phyloP scores from a whole-genome alignment of 768 basidiomycete genomes.

The Austroboletus festivus region DNA sequence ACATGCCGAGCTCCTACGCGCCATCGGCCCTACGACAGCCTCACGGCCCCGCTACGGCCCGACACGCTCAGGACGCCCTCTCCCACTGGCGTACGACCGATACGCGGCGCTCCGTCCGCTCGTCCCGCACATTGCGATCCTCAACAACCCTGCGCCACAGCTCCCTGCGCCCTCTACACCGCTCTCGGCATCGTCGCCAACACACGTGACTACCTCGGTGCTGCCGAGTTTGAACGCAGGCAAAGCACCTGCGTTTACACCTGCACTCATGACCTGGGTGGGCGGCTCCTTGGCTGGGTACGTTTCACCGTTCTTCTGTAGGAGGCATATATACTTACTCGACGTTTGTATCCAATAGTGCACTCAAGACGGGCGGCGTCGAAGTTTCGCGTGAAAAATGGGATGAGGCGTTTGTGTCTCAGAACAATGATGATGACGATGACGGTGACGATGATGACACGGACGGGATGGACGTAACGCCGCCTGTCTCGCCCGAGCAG shows the following conservation, averaged over 20 bases:
- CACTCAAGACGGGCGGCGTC: conserved; percentile 81
- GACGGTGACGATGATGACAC: conserved; percentile 47
- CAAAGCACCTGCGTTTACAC: conserved; percentile 83
- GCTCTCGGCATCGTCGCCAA: conserved; percentile 20
- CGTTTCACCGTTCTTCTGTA: conserved; percentile 33
- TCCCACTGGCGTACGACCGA: conserved; percentile 61
- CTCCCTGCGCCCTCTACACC: conserved; percentile 1
- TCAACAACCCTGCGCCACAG: conserved; percentile 78
- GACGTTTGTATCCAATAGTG: conserved; percentile 41
- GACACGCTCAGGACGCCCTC: conserved; percentile 36
- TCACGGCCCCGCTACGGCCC: conserved; percentile 32
- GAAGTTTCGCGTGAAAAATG: conserved; percentile 83
- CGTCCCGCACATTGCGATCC: conserved; percentile 67
- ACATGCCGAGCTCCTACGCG: conserved; percentile 70
- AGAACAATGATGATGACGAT: conserved; percentile 34
- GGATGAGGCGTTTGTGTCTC: conserved; percentile 61
- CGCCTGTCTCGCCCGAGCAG: conserved; percentile 23
- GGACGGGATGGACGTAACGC: conserved; percentile 26
- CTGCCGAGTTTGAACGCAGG: conserved; percentile 66
- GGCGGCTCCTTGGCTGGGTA: conserved; percentile 92
- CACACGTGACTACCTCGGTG: conserved; percentile 40
- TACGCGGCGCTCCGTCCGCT: conserved; percentile 74
- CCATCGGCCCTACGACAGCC: conserved; percentile 42
- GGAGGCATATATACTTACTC: too few species aligned
- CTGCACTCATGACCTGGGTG: conserved; percentile 83